These are phyloP conservation scores for Aspergillus sp. DNA, from an alignment of 2,329 filamentous ascomycete genomes.

Conservation along the genomic window DNA sequence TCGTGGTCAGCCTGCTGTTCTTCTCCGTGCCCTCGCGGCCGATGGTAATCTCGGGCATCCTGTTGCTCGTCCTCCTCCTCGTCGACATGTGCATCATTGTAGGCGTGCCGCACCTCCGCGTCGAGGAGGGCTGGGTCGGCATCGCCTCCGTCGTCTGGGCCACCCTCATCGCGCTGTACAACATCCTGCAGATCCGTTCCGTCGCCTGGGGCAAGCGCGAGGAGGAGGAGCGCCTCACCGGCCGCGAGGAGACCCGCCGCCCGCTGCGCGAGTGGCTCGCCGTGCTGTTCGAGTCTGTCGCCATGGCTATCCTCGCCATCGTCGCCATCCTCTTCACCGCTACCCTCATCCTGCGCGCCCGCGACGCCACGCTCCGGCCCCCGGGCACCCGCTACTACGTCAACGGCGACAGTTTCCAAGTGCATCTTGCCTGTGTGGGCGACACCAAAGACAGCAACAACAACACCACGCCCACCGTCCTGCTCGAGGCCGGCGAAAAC, in stretches of 20 bases:
- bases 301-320: constrained; percentile 65
- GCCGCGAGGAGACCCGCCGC: constrained; percentile 79
- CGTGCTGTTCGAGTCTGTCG: constrained; percentile 70
- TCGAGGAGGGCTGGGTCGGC: constrained; percentile 91
- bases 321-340: constrained; percentile 73
- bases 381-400: constrained; percentile 77
- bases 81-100: constrained; percentile 78
- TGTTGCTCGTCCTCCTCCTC: constrained; percentile 65
- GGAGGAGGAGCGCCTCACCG: constrained; percentile 89
- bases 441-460: constrained; percentile 46
- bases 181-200: constrained; percentile 71
- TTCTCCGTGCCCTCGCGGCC: constrained; percentile 80
- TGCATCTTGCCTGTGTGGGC: constrained; percentile 85
- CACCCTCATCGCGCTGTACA: constrained; percentile 74
- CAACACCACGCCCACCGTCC: constrained; percentile 65
- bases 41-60: constrained; percentile 68
- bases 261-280: constrained; percentile 80
- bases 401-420: constrained; percentile 76
- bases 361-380: constrained; percentile 71
- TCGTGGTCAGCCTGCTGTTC: constrained; percentile 77
- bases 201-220: constrained; percentile 91
- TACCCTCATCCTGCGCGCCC: constrained; percentile 73
- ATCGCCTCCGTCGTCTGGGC: constrained; percentile 82
- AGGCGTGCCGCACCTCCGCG: constrained; percentile 67
- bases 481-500: constrained; percentile 79